Conservation (phyloP, 176 grass and related monocot species). For the Metroxylon sagu region DNA sequence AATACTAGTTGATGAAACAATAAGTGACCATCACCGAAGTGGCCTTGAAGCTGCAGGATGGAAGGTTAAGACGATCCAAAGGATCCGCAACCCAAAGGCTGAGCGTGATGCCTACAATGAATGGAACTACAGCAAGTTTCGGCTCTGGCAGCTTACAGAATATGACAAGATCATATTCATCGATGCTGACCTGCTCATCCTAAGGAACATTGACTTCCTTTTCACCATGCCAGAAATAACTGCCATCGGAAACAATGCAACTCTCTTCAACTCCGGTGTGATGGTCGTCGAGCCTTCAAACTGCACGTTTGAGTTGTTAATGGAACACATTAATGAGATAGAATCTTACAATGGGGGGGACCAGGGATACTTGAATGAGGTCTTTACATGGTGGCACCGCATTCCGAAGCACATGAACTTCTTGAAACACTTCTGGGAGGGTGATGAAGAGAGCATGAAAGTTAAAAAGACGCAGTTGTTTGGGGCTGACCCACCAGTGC, state of each 20-base stretch:
- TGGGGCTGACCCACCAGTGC: conserved; percentile 15
- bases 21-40: conserved; percentile 30
- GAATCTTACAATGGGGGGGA: conserved; percentile 48
- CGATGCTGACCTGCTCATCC: conserved; percentile 61
- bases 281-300: conserved; percentile 69
- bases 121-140: conserved; percentile 89
- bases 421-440: conserved; percentile 46
- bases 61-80: conserved; percentile 32
- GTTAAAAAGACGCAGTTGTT: conserved; percentile 24
- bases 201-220: conserved; percentile 52
- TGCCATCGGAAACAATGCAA: conserved; percentile 40
- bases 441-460: conserved; percentile 11
- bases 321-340: conserved; percentile 35
- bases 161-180: conserved; percentile 68
- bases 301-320: conserved; percentile 61
- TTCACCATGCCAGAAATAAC: conserved; percentile 52
- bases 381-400: conserved; percentile 55
- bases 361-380: conserved; percentile 49
- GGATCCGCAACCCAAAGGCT: conserved; percentile 67
- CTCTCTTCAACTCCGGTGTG: conserved; percentile 62
- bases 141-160: conserved; percentile 77
- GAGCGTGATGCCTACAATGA: conserved; percentile 49
- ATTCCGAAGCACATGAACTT: conserved; percentile 36
- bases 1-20: conserved; percentile 43
- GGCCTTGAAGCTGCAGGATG: conserved; percentile 47